phyloP scores from a whole-genome alignment of 352 stramenopile species.

The Pythium sp. region DNA sequence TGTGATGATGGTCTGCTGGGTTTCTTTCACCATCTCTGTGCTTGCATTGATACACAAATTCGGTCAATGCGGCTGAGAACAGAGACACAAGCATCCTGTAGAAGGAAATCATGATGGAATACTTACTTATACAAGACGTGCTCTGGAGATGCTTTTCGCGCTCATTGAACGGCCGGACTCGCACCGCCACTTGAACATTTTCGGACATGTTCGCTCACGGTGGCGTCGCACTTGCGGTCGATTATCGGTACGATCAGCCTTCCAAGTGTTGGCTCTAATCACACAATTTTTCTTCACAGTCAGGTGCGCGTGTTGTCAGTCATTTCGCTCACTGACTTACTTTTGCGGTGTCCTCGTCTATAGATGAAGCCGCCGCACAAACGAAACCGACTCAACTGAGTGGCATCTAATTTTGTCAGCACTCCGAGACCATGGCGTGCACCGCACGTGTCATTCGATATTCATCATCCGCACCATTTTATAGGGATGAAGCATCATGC shows the following conservation, averaged over 20 bases:
- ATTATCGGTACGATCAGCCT: not conserved
- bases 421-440: not conserved
- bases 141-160: constrained; percentile 73
- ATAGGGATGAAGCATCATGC: too few relatives aligned
- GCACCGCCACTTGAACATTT: constrained; percentile 83
- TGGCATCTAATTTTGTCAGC: not conserved
- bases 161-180: constrained; percentile 81
- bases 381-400: constrained; percentile 4
- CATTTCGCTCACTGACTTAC: not conserved
- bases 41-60: not conserved
- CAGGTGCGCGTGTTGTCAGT: not conserved
- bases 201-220: constrained; percentile 49
- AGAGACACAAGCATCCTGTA: not conserved
- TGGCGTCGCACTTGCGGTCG: not conserved
- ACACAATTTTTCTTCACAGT: not conserved
- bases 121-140: constrained; percentile 65
- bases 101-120: too few relatives aligned
- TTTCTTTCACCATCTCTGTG: constrained; percentile 75
- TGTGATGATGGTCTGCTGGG: constrained; percentile 81
- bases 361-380: not conserved
- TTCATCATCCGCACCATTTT: not conserved
- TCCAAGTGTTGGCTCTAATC: not conserved
- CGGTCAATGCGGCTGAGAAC: not conserved
- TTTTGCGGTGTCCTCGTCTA: not conserved
- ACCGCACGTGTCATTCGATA: not conserved